Percentiles rank a stretch among this genome's conserved stretches.
Evolutionary conservation across 2,329 filamentous ascomycete species (phyloP).

Genomic region (Aureobasidium namibiae): DNA sequence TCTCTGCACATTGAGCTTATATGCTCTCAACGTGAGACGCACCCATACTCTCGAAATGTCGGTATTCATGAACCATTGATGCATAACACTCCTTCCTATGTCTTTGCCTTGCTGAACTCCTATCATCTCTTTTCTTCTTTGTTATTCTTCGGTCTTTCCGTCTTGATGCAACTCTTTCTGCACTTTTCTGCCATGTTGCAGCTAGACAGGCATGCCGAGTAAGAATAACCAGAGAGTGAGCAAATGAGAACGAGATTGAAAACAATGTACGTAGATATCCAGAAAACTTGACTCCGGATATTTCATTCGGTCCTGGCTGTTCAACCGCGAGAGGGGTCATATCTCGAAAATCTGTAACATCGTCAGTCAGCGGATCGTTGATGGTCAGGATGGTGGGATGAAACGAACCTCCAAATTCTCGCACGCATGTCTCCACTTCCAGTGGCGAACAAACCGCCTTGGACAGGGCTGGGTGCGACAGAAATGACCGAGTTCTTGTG

Average conservation of each 20-base stretch:
- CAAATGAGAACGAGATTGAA: background rate
- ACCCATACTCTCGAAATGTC: background rate
- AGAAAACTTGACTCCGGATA: background rate
- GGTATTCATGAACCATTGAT: background rate
- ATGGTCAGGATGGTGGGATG: too few species aligned
- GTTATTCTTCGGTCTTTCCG: background rate
- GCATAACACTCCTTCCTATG: background rate
- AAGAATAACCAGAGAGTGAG: background rate
- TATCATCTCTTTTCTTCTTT: background rate
- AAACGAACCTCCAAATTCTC: slow-evolving; percentile 75
- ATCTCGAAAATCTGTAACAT: background rate
- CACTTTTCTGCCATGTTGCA: background rate
- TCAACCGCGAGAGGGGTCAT: slow-evolving; percentile 1
- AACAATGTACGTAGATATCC: slow-evolving; percentile 1
- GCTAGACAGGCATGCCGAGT: background rate
- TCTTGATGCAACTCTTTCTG: background rate
- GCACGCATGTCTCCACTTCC: slow-evolving; percentile 97
- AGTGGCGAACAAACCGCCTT: slow-evolving; percentile 80
- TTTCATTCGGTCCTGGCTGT: background rate
- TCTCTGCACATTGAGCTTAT: background rate
- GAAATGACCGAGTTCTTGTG: slow-evolving; percentile 99
- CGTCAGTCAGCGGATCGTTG: background rate
- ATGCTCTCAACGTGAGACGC: background rate
- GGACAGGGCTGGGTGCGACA: slow-evolving; percentile 79
- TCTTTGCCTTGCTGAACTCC: background rate